phyloP scores from a whole-genome alignment of 2,329 filamentous ascomycete species.

The Apiospora arundinis region DNA sequence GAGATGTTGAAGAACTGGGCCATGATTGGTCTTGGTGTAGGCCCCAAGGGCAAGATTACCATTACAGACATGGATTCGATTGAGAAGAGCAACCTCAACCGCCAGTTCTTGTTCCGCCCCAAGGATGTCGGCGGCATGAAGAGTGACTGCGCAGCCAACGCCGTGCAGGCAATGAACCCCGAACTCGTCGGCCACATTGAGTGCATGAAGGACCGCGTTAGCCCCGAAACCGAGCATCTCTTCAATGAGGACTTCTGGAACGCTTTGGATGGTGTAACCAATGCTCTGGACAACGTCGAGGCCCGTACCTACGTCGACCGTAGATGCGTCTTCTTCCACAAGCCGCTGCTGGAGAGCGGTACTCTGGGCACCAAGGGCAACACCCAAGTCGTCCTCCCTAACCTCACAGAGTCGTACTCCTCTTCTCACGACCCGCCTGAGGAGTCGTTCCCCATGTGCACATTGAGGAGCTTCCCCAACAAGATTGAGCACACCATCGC shows the following conservation, averaged over 20 bases:
- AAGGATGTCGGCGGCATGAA: slow-evolving; percentile 96
- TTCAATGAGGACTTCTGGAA: slow-evolving; percentile 97
- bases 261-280: slow-evolving; percentile 87
- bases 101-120: slow-evolving; percentile 93
- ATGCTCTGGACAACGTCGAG: slow-evolving; percentile 96
- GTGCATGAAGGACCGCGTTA: slow-evolving; percentile 87
- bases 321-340: slow-evolving; percentile 97
- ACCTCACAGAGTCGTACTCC: slow-evolving; percentile 95
- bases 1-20: slow-evolving; percentile 99
- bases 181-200: slow-evolving; percentile 87
- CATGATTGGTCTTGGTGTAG: slow-evolving; percentile 93
- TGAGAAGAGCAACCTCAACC: slow-evolving; percentile 97
- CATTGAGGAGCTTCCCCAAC: slow-evolving; percentile 95
- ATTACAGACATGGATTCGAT: slow-evolving; percentile 99
- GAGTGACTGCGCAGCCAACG: slow-evolving; percentile 89
- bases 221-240: slow-evolving; percentile 87
- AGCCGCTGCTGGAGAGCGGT: slow-evolving; percentile 93
- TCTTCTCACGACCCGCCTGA: slow-evolving; percentile 96
- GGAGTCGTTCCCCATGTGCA: slow-evolving; percentile 99
- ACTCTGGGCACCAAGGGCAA: slow-evolving; percentile 99
- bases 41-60: slow-evolving; percentile 85
- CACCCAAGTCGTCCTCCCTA: slow-evolving; percentile 91
- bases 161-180: slow-evolving; percentile 95
- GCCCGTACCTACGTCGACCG: slow-evolving; percentile 96
- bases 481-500: slow-evolving; percentile 98